Conservation (phyloP, 352 stramenopile species). For the Hyaloperonospora arabidopsidis region DNA sequence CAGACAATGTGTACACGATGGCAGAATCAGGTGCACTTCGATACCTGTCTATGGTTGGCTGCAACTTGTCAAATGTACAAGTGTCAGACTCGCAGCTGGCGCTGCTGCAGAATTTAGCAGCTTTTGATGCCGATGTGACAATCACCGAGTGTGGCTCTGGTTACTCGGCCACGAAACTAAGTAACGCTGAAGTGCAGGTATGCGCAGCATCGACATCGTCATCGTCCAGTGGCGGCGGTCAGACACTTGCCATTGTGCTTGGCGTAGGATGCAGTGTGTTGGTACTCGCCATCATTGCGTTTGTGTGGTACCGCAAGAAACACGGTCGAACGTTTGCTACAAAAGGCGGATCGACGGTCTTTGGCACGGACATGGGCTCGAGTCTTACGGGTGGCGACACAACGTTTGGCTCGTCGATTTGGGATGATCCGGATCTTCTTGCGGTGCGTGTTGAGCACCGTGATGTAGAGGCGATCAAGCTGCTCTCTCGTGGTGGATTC, state of each 20-base stretch:
- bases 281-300: slow-evolving; percentile 35
- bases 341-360: slow-evolving; percentile 24
- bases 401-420: slow-evolving; percentile 48
- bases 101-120: slow-evolving; percentile 35
- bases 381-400: slow-evolving; percentile 32
- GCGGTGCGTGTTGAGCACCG: slow-evolving; percentile 48
- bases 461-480: slow-evolving; percentile 46
- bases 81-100: slow-evolving; percentile 33
- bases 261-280: slow-evolving; percentile 34
- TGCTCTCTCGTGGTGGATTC: slow-evolving; percentile 56
- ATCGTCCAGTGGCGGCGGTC: slow-evolving; percentile 16
- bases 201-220: slow-evolving; percentile 22
- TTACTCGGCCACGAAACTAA: slow-evolving; percentile 18
- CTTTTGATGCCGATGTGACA: slow-evolving; percentile 38
- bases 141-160: slow-evolving; percentile 33
- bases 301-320: slow-evolving; percentile 41
- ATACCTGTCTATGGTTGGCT: slow-evolving; percentile 37
- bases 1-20: slow-evolving; percentile 39
- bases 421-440: slow-evolving; percentile 55
- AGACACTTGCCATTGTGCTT: slow-evolving; percentile 37
- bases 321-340: slow-evolving; percentile 21
- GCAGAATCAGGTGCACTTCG: slow-evolving; percentile 30
- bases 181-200: slow-evolving; percentile 21
- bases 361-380: slow-evolving; percentile 29
- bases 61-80: slow-evolving; percentile 52